Conservation (phyloP, 805 yeast genomes). For the Candida palmyrensis region DNA sequence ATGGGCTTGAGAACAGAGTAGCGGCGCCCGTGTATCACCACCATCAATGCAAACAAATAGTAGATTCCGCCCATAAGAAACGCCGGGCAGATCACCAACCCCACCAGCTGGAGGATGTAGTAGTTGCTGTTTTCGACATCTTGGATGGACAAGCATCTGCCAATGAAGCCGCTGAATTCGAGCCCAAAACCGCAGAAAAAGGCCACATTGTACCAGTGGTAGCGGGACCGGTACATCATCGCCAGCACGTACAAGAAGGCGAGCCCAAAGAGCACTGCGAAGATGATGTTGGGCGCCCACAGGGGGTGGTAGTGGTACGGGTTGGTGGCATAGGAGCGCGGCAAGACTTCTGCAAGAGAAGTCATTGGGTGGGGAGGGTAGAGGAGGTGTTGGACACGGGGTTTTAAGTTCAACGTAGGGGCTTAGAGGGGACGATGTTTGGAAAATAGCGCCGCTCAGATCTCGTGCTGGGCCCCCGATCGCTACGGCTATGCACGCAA, state of each 20-base stretch:
- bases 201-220: slow-evolving; percentile 35
- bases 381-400: too few species aligned
- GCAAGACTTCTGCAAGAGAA: neutral
- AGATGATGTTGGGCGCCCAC: slow-evolving; percentile 28
- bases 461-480: too few species aligned
- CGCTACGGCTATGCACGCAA: too few species aligned
- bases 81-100: slow-evolving; percentile 37
- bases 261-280: slow-evolving; percentile 20
- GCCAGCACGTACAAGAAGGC: slow-evolving; percentile 17
- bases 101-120: slow-evolving; percentile 28
- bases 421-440: too few species aligned
- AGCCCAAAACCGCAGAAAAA: slow-evolving; percentile 31
- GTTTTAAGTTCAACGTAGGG: too few species aligned
- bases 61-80: slow-evolving; percentile 41
- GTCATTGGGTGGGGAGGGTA: neutral
- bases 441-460: too few species aligned
- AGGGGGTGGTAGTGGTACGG: slow-evolving; percentile 20
- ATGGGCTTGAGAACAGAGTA: slow-evolving; percentile 35
- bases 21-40: slow-evolving; percentile 32
- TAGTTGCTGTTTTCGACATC: slow-evolving; percentile 15
- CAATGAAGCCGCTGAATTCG: slow-evolving; percentile 34
- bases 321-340: too few species aligned
- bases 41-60: slow-evolving; percentile 35
- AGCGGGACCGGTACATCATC: slow-evolving; percentile 28
- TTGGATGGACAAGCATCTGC: slow-evolving; percentile 26